Conservation (phyloP, 805 yeast species). For the Starmerella powellii region DNA sequence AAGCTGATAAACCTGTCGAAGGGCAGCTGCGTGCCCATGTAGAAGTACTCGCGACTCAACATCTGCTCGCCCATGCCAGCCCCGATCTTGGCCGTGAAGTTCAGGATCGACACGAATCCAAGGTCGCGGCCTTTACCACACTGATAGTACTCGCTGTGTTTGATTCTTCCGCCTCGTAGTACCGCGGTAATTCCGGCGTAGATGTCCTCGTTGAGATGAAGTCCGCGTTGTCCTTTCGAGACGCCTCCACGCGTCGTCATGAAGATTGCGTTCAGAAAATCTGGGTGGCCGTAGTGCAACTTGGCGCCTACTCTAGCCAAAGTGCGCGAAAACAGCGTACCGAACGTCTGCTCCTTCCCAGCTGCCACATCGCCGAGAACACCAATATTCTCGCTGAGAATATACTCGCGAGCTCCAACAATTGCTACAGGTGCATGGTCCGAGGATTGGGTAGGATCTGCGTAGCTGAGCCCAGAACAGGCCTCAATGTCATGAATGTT, state of each 20-base stretch:
- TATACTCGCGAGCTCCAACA: conserved; percentile 72
- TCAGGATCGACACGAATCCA: conserved; percentile 71
- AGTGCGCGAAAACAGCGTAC: conserved; percentile 72
- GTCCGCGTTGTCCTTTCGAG: conserved; percentile 71
- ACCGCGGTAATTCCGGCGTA: conserved; percentile 77
- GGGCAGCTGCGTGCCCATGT: conserved; percentile 64
- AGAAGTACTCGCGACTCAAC: conserved; percentile 70
- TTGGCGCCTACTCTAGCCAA: conserved; percentile 74
- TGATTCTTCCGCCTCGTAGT: conserved; percentile 69
- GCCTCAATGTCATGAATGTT: not conserved
- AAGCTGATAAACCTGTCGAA: conserved; percentile 67
- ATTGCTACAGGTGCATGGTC: conserved; percentile 52
- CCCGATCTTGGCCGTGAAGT: conserved; percentile 74
- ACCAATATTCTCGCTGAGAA: conserved; percentile 72
- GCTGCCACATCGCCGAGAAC: conserved; percentile 79
- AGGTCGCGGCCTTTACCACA: conserved; percentile 82
- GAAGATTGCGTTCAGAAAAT: conserved; percentile 59
- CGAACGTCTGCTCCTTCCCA: conserved; percentile 79
- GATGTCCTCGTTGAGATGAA: conserved; percentile 74
- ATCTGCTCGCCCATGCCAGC: conserved; percentile 88
- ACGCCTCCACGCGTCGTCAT: conserved; percentile 83
- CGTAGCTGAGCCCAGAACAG: conserved; percentile 26
- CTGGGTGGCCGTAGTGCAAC: conserved; percentile 80
- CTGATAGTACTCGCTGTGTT: conserved; percentile 71
- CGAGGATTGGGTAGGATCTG: conserved; percentile 17